Base-by-base conservation (phyloP, 768 basidiomycete species). In the Strobilomyces dryophilus region DNA sequence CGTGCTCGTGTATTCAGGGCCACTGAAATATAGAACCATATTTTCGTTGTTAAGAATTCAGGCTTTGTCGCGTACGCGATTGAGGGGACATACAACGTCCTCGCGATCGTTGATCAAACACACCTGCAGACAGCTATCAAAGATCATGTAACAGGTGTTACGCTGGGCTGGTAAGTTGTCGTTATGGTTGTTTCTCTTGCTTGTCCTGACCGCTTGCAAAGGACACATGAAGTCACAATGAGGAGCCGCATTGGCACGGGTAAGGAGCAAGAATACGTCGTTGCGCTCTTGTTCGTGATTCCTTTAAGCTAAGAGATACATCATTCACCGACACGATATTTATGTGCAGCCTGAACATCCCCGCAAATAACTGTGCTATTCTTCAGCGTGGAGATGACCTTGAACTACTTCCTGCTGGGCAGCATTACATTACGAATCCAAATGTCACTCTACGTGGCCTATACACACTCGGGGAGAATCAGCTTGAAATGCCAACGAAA, bases 351-450 rank as follows among this genome's bases (percentile, higher is more conserved):
- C 70, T 91, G 65, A 84, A 90, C 58, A 89, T 91, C 45, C 90
- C 90, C 8, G 91, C 90, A 26, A 91, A 82, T 62, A 92, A 92
- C 65, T 92, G 90, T 63, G 91, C 89, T 35, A 87, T 92, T 53
- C n/a, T n/a, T 45, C 91, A 92, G 66, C 78, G 81, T 15, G 89
- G 87, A 15, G 87, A 92, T 59, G 87, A 91, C 44, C 76, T n/a
- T 26, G 82, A 88, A 61, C 75, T 90, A 4, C 77, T 92, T 21
- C 78, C 84, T 45, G 90, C 90, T 37, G 90, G 90, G 1, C 90
- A 92, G 64, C 88, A 88, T 48, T 89, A 84, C n/a, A n/a, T n/a
- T n/a, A n/a, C n/a, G n/a, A n/a, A 18, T 92, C 89, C 90, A 4
- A 89, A 84, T 52, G 85, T 92, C 43, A 91, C 89, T 3, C 71